A percentile compares a stretch with the other conserved stretches of the same genome.
Conservation (phyloP, 306 rosid genomes). For the Clitoria ternatea region DNA sequence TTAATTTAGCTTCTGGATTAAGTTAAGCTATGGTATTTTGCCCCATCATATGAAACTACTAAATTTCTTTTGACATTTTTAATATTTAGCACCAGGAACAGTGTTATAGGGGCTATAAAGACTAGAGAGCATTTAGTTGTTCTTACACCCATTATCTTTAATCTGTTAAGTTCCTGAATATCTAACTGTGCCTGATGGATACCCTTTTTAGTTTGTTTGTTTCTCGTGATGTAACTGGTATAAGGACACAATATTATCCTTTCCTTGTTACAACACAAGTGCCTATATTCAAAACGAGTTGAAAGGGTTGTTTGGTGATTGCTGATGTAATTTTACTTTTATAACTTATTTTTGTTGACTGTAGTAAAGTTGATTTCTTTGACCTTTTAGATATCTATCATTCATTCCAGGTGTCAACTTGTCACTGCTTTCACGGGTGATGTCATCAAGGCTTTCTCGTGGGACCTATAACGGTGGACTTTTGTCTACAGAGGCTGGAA, state of each 20-base stretch:
- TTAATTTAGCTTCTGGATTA: too few species aligned
- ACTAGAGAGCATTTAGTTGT: neutral
- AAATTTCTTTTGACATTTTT: neutral
- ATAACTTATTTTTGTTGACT: neutral
- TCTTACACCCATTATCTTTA: neutral
- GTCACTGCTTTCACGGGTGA: slow-evolving; percentile 90
- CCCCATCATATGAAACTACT: neutral
- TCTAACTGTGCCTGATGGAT: neutral
- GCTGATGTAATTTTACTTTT: neutral
- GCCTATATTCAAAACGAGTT: too few species aligned
- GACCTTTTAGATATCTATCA: neutral
- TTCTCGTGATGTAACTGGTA: neutral
- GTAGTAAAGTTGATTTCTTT: neutral
- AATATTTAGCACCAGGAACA: neutral
- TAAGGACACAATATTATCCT: neutral
- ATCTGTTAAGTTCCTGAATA: neutral
- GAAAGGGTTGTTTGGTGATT: neutral
- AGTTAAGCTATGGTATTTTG: neutral
- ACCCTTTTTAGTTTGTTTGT: too few species aligned
- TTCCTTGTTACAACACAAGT: neutral
- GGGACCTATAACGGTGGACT: slow-evolving; percentile 94
- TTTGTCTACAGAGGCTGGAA: slow-evolving; percentile 94
- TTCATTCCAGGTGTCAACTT: slow-evolving; percentile 76
- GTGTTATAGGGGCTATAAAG: neutral
- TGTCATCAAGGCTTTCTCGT: slow-evolving; percentile 96